Base-by-base conservation (phyloP, 768 basidiomycete species). In the Fistulinella prunicolor region DNA sequence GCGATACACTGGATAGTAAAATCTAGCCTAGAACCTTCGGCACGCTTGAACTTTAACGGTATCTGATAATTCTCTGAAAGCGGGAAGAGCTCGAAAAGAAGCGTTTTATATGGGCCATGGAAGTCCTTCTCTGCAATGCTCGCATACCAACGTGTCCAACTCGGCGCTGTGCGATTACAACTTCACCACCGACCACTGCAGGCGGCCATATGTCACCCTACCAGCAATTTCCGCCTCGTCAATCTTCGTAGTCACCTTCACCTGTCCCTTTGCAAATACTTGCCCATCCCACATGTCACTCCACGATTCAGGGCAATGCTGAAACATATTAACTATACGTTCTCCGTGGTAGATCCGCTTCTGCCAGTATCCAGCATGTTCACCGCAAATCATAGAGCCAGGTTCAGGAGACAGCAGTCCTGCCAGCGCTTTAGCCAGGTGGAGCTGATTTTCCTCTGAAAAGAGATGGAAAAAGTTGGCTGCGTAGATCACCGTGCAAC, bases 401-500 rank as follows among this genome's bases (percentile, higher is more conserved):
- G 60, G 57, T n/a, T 44, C 39, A 9, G 57, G 57, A 9, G 62
- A 63, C 20, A 69, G 50, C 4, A 70, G 54, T 7, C 59, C 55
- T 2, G 55, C 68, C 2, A 67, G 44, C 9, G 51, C 56, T 17
- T 40, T 55, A 10, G 65, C 65, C 6, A 68, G 44, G 7, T 44
- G 42, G 10, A 53, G 43, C 32, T 69, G 66, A 30, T 62, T 56
- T 9, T 52, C 58, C 37, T 66, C 60, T 3, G 53, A 47, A 43
- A 69, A 70, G 6, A 67, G 40, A 61, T 65, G 67, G 56, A 83
- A 81, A 50, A 82, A 64, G 7, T 72, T 64, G 6, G 71, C 70
- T 1, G 73, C 73, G 47, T 77, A 72, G 26, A 83, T 77, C 8
- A 66, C 76, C 5, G 78, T 69, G 23, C 80, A 65, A 38, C 68